Percentiles rank a stretch among this genome's conserved stretches.
These are phyloP conservation scores for Fusarium sp. DNA, from an alignment of 2,329 filamentous ascomycete species.

Conservation along the genomic window DNA sequence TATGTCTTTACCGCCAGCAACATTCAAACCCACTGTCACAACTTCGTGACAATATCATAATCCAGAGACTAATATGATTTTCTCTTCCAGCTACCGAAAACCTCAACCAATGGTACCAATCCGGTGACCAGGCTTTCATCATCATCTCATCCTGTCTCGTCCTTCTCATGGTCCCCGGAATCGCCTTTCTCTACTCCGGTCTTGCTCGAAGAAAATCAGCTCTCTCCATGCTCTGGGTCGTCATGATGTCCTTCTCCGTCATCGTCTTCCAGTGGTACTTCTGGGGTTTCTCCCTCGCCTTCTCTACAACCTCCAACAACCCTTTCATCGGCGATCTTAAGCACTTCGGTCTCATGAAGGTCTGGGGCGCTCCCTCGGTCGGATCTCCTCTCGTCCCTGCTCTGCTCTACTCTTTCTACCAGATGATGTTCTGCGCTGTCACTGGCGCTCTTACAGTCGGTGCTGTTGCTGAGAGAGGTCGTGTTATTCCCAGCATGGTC, in stretches of 20 bases:
- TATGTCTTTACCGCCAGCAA: conserved; percentile 60
- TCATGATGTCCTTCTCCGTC: conserved; percentile 92
- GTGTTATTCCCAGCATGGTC: conserved; percentile 92
- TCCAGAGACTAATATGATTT: conserved; percentile 11
- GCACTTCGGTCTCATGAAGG: conserved; percentile 90
- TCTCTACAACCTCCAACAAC: conserved; percentile 84
- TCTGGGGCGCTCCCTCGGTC: conserved; percentile 84
- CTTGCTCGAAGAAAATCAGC: conserved; percentile 98
- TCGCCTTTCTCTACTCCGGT: conserved; percentile 97
- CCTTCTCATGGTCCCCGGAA: conserved; percentile 94
- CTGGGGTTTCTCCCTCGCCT: conserved; percentile 97
- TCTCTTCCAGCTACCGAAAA: conserved; percentile 77
- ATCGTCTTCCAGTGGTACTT: conserved; percentile 99
- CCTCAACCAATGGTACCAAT: conserved; percentile 94
- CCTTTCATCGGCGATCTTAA: conserved; percentile 92
- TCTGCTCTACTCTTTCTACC: conserved; percentile 94
- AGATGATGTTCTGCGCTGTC: conserved; percentile 98
- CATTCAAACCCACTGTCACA: conserved; percentile 3
- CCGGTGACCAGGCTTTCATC: conserved; percentile 95
- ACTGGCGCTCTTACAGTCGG: conserved; percentile 93
- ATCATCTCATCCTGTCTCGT: conserved; percentile 92
- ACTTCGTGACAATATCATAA: neutral
- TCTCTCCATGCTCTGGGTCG: conserved; percentile 96
- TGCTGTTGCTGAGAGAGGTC: conserved; percentile 92
- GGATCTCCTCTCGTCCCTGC: conserved; percentile 91